Conservation (phyloP, 1,284 basidiomycete species). For the Vanrija sp. region DNA sequence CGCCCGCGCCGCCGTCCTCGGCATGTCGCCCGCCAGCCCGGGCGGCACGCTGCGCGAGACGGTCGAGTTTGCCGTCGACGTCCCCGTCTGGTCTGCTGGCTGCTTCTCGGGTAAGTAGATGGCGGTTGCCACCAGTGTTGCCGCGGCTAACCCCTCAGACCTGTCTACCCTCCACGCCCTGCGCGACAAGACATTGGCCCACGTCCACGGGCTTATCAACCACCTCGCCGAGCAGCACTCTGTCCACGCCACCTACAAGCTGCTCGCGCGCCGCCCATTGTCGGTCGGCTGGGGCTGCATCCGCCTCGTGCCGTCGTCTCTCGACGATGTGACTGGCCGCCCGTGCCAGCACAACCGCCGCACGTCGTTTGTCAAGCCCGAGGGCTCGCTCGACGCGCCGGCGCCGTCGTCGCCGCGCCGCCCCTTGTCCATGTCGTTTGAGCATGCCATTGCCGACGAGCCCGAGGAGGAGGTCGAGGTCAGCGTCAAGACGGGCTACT, state of each 20-base stretch:
- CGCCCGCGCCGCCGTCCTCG: slow-evolving; percentile 8
- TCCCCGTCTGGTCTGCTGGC: slow-evolving; percentile 46
- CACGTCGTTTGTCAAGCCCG: slow-evolving; percentile 25
- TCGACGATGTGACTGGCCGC: slow-evolving; percentile 13
- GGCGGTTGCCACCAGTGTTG: not conserved
- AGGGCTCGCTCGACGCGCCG: slow-evolving; percentile 1
- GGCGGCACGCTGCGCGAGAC: slow-evolving; percentile 22
- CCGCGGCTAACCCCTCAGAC: slow-evolving; percentile 23
- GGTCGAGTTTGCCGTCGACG: slow-evolving; percentile 47
- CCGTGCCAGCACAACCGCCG: slow-evolving; percentile 18
- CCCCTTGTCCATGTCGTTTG: slow-evolving; percentile 3
- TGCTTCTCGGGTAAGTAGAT: slow-evolving; percentile 44
- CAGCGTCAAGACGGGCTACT: slow-evolving; percentile 14
- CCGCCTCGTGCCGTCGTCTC: slow-evolving; percentile 34
- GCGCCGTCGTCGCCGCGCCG: not conserved
- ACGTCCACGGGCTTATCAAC: slow-evolving; percentile 41
- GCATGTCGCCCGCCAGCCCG: slow-evolving; percentile 7
- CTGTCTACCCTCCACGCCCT: slow-evolving; percentile 46
- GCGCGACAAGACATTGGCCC: slow-evolving; percentile 45
- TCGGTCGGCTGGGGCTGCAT: slow-evolving; percentile 41
- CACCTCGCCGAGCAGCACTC: slow-evolving; percentile 34
- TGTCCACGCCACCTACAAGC: slow-evolving; percentile 39
- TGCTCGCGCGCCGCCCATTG: slow-evolving; percentile 37
- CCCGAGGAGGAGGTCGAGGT: slow-evolving; percentile 11
- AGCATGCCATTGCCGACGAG: slow-evolving; percentile 20